phyloP scores from a whole-genome alignment of 2,329 filamentous ascomycete genomes.

The Alternaria sp. region DNA sequence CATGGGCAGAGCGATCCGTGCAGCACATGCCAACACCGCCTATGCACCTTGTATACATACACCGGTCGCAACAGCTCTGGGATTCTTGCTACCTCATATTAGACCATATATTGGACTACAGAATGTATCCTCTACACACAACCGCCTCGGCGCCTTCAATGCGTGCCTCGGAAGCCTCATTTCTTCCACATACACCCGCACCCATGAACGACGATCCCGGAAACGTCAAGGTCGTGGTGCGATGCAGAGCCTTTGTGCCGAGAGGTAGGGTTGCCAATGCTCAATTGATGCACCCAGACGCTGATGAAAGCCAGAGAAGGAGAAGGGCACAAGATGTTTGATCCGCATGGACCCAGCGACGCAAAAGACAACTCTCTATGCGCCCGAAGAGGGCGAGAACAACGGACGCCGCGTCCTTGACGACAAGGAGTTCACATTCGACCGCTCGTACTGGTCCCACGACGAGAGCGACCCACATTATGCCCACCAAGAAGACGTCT shows the following conservation, averaged over 20 bases:
- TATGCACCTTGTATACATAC: slow-evolving; percentile 46
- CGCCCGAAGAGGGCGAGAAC: slow-evolving; percentile 66
- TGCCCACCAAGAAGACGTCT: slow-evolving; percentile 90
- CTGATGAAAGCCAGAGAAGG: slow-evolving; percentile 70
- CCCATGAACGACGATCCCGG: slow-evolving; percentile 54
- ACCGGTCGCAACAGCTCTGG: slow-evolving; percentile 37
- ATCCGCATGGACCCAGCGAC: slow-evolving; percentile 90
- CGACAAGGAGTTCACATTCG: slow-evolving; percentile 93
- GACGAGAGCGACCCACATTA: slow-evolving; percentile 82
- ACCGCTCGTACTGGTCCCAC: slow-evolving; percentile 99
- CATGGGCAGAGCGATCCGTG: slow-evolving; percentile 32
- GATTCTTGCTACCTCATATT: slow-evolving; percentile 35
- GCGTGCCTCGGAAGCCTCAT: slow-evolving; percentile 50
- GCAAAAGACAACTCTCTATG: slow-evolving; percentile 82
- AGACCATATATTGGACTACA: slow-evolving; percentile 36
- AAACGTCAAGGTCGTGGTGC: slow-evolving; percentile 62
- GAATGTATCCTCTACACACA: slow-evolving; percentile 45
- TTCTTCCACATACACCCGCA: slow-evolving; percentile 38
- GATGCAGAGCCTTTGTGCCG: slow-evolving; percentile 58
- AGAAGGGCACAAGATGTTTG: slow-evolving; percentile 82
- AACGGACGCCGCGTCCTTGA: slow-evolving; percentile 79
- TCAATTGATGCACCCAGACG: slow-evolving; percentile 1
- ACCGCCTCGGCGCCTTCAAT: slow-evolving; percentile 57
- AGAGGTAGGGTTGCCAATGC: slow-evolving; percentile 48
- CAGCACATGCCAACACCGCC: slow-evolving; percentile 22